Evolutionary conservation across 1,139 yeast species (phyloP), one percentile per base, ranked within the genome.

Genomic region (Chernovozyma aurita): DNA sequence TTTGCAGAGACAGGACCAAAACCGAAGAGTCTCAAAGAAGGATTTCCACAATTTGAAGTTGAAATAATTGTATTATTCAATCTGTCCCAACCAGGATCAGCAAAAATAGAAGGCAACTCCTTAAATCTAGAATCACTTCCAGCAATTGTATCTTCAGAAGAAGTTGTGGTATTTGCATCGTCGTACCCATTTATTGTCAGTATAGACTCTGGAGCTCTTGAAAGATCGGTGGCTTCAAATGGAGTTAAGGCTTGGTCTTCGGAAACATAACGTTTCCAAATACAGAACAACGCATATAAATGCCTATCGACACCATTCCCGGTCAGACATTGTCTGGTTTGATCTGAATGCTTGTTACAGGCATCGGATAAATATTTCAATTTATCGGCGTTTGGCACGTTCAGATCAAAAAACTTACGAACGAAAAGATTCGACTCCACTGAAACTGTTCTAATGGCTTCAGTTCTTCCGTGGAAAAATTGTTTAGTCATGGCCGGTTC

Each of bases 401-500:
- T 59, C 32, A 80, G 76, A 51, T 85, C 95, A 55, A 90, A 85
- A 56, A 88, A 84, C 48, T 85, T 84, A 42, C 95, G 77, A 20
- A 86, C 95, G 64, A 86, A 88, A 35, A 76, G 70, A 53, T 84
- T 85, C 2, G 95, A 84, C 53, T 86, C 88, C 45, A 76, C 71
- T 11, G 94, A 79, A 2, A 87, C 96, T 0, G 95, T 76, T 48
- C 96, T 72, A 37, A 88, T 79, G 4, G 96, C 95, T 59, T 88
- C 97, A 0, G 97, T 88, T 55, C 97, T 74, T 13, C 96, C 97
- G 55, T 88, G 95, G 46, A 81, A 73, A 53, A 80, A 88, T 41
- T 70, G 70, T 57, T 88, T 88, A 2, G 96, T 88, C 97, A 88
- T 88, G 11, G 95, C 95, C 3, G 97, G 97, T 61, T 88, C 97